Evolutionary conservation across 306 rosid species (phyloP), one percentile per base, ranked within the genome.

Genomic region (Vigna mungo): DNA sequence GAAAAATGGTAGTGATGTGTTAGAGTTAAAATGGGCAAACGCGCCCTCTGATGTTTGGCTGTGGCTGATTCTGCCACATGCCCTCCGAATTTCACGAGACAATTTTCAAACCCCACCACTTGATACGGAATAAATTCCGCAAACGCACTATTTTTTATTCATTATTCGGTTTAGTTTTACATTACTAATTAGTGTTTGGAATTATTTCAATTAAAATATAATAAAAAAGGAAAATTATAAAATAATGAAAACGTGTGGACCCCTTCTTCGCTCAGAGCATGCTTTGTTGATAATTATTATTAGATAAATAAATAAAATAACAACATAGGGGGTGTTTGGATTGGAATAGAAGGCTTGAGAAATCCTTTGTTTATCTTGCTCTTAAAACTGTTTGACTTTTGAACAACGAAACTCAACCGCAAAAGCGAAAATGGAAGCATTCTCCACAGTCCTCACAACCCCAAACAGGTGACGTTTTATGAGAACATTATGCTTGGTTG

Each of bases 221-320:
- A 2, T 0, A 14, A 48, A 13, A 46, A 34, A 41, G 9, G 32
- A n/a, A 43, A 14, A 23, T 7, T 2, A 53, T 16, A 36, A 43
- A 58, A 36, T 56, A 46, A 32, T 4, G 34, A 82, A 84, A 87
- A 10, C 90, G 88, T 62, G 90, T 87, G 90, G 90, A 82, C 88
- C 88, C 80, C 54, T 41, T 68, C 71, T 36, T 20, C 8, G 36
- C 13, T 49, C 48, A 13, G 7, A 62, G 62, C 70, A 62, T 52
- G 71, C 52, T 49, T 48, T 69, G 27, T 36, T n/a, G 20, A 68
- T 44, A 41, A 39, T 41, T 47, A 39, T 49, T 18, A 51, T 18
- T 76, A 64, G 34, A 30, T 30, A 30, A 30, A 30, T 30, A 30
- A 21, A 10, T 20, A 62, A 62, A 17, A 76, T 30, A 76, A 71